Evolutionary conservation across 257 asterid genomes (phyloP).

Genomic region (Solanum bulbocastanum): DNA sequence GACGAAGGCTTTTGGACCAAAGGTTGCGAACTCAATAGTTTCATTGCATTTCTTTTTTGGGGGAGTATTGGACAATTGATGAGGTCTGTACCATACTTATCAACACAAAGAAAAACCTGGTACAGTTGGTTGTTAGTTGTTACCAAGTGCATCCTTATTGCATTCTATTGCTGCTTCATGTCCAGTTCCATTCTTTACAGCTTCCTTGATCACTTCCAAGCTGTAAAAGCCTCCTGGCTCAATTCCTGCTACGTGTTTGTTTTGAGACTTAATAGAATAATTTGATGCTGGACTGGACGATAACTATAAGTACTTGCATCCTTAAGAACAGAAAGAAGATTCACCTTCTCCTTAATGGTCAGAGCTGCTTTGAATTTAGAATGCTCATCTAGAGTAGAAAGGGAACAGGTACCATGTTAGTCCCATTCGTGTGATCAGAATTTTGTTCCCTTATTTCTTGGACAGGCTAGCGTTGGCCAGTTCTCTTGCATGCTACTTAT

Average conservation of each 20-base stretch:
- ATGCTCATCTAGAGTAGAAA: conserved; percentile 23
- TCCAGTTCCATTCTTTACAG: conserved; percentile 15
- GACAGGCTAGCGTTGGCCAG: conserved; percentile 18
- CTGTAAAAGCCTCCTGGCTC: conserved; percentile 17
- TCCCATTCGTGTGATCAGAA: conserved; percentile 15
- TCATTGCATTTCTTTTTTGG: not conserved
- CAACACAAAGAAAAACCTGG: conserved; percentile 21
- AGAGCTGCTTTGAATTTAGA: conserved; percentile 16
- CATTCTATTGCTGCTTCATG: conserved; percentile 12
- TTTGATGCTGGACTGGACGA: not conserved
- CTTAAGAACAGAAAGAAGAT: conserved; percentile 18
- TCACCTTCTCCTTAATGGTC: conserved; percentile 15
- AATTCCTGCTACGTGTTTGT: conserved; percentile 5
- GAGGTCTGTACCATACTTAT: conserved; percentile 9
- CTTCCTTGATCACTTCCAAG: conserved; percentile 5
- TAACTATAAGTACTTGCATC: conserved; percentile 4
- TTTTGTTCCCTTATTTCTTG: not conserved
- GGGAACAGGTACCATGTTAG: conserved; percentile 22
- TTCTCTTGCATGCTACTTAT: conserved; percentile 4
- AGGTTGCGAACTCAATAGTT: conserved; percentile 3
- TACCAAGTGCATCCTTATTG: conserved; percentile 16
- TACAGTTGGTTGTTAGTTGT: conserved; percentile 5
- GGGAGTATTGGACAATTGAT: conserved; percentile 13
- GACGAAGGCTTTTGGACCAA: not conserved
- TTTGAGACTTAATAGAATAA: not conserved